Evolutionary conservation across 495 filamentous ascomycete species (phyloP), one percentile per base, ranked within the genome.

Genomic region (Filosporella fistucella): DNA sequence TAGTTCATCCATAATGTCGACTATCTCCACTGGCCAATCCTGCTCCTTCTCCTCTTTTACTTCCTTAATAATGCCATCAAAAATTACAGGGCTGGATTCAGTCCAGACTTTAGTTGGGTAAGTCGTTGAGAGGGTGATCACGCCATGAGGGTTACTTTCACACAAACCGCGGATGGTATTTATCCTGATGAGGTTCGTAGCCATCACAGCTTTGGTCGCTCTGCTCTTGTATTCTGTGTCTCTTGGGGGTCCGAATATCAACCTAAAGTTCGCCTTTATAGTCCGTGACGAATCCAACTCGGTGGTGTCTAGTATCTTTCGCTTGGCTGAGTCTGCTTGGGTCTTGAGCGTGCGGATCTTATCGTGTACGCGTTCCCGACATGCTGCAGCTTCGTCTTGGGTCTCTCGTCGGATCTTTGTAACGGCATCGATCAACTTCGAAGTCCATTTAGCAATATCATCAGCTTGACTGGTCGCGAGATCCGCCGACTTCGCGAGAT

Each of bases 21-120:
- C 39, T 42, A 42, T 42, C 39, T 42, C 39, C 39, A 21, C 39
- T 42, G 18, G 39, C 39, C 18, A 42, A 42, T 42, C 39, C 39
- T 42, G 39, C 39, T 42, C 39, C 39, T 23, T 23, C 39, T 42
- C 39, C 8, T 42, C 39, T 23, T 42, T 42, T 18, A 42, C 18
- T 42, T 8, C 13, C 39, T 42, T 42, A 23, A 23, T 42, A 23
- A 42, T 18, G 8, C 39, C 18, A 42, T 42, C 18, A 42, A 42
- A 42, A 42, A 42, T 21, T 42, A 21, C 39, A 4, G 39, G 18
- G 18, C 39, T 42, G 16, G 39, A 42, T 42, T 42, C 18, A 7
- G 39, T 42, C 39, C 39, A 42, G 24, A 16, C 16, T 42, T 42
- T 42, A 16, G 39, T 42, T 13, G 39, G 39, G 39, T 42, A 42